These are phyloP conservation scores for Saccharomycopsis phalli DNA, from an alignment of 1,139 yeast genomes.

Conservation along the genomic window DNA sequence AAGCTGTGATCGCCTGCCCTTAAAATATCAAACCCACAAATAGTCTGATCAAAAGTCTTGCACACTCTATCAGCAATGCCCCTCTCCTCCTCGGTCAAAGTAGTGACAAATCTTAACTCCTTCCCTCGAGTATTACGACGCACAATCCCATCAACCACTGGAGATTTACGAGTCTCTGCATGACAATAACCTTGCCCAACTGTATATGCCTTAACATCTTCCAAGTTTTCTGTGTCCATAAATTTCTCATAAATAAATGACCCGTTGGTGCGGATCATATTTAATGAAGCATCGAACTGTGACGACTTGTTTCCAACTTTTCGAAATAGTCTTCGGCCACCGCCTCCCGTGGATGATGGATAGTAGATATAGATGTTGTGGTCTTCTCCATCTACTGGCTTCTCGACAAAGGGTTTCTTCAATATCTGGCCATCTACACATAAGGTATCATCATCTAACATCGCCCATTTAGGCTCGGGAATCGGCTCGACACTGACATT, in stretches of 20 bases:
- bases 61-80: conserved; percentile 74
- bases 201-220: conserved; percentile 97
- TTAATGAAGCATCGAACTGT: conserved; percentile 81
- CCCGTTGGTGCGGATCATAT: conserved; percentile 76
- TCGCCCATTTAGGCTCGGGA: conserved; percentile 73
- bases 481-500: conserved; percentile 46
- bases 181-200: conserved; percentile 89
- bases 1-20: conserved; percentile 83
- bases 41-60: conserved; percentile 78
- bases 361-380: conserved; percentile 94
- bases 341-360: conserved; percentile 86
- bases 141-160: conserved; percentile 97
- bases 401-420: conserved; percentile 91
- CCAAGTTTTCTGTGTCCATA: conserved; percentile 97
- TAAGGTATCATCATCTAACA: conserved; percentile 82
- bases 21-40: conserved; percentile 92
- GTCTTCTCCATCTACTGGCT: conserved; percentile 98
- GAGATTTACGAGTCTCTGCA: conserved; percentile 97
- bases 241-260: conserved; percentile 89
- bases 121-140: conserved; percentile 96
- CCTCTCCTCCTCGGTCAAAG: conserved; percentile 64
- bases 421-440: conserved; percentile 64
- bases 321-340: conserved; percentile 88
- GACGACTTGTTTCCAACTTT: conserved; percentile 96
- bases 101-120: conserved; percentile 85